These are phyloP conservation scores for Sphagnum contortum DNA, from an alignment of 225 moss, liverwort and hornwort species.

Conservation along the genomic window DNA sequence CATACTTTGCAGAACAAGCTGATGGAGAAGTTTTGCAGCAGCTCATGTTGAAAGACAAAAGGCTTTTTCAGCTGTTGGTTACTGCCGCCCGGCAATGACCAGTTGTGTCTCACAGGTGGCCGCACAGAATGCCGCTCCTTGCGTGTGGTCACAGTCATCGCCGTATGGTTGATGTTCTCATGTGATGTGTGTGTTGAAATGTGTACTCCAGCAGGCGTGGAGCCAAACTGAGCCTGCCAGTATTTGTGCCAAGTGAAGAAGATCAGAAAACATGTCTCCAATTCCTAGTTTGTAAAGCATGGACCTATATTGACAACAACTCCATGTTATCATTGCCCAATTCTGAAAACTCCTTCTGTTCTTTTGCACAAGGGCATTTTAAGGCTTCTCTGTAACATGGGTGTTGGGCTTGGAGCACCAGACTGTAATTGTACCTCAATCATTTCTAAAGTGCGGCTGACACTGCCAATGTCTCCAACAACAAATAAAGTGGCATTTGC, in stretches of 20 bases:
- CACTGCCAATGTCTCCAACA: conserved; percentile 95
- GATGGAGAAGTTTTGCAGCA: conserved; percentile 97
- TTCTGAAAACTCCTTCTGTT: too few relatives aligned
- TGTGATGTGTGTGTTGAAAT: conserved; percentile 35
- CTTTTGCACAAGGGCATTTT: too few relatives aligned
- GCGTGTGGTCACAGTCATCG: conserved; percentile 47
- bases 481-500: conserved; percentile 99
- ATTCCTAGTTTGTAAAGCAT: too few relatives aligned
- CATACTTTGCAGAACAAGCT: conserved; percentile 97
- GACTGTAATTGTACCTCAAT: conserved; percentile 54
- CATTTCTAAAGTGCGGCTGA: conserved; percentile 94
- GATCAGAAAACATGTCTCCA: too few relatives aligned
- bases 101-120: conserved; percentile 83
- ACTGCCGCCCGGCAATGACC: conserved; percentile 69
- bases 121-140: conserved; percentile 77
- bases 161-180: conserved; percentile 45
- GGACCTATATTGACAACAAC: too few relatives aligned
- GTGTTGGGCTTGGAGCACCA: too few relatives aligned
- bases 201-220: conserved; percentile 65
- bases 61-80: conserved; percentile 58
- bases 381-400: too few relatives aligned
- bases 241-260: not conserved
- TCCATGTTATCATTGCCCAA: too few relatives aligned
- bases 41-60: conserved; percentile 96
- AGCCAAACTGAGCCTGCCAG: conserved; percentile 83